Percentiles rank a stretch among this genome's conserved stretches.
phyloP scores from a whole-genome alignment of 441 rosid species.

The Melastoma candidum region DNA sequence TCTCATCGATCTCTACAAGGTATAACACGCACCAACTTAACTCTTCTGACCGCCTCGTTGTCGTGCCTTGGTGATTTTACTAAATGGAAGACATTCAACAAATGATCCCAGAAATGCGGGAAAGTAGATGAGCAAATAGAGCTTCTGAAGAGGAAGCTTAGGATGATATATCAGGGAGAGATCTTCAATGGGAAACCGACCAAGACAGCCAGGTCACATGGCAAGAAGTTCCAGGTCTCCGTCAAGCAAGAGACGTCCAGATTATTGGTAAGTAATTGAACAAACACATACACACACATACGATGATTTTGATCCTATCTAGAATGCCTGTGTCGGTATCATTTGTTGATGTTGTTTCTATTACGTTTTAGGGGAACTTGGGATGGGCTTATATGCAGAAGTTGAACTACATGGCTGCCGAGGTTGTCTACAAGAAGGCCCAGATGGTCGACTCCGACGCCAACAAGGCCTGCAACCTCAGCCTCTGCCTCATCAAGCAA shows the following conservation, averaged over 20 bases:
- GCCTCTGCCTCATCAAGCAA: constrained; percentile 54
- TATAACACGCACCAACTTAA: constrained; percentile 8
- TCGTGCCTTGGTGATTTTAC: too few relatives aligned
- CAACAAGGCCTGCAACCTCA: constrained; percentile 53
- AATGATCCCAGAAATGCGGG: constrained; percentile 46
- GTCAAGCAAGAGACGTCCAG: constrained; percentile 49
- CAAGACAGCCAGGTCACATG: constrained; percentile 57
- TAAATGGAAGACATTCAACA: too few relatives aligned
- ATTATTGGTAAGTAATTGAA: constrained; percentile 32
- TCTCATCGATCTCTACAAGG: constrained; percentile 68
- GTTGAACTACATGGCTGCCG: constrained; percentile 27
- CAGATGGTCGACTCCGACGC: constrained; percentile 52
- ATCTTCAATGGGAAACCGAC: constrained; percentile 63
- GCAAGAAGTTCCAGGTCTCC: constrained; percentile 59
- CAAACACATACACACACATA: too few relatives aligned
- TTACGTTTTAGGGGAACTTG: constrained; percentile 42
- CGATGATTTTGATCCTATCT: too few relatives aligned
- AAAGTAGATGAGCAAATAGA: constrained; percentile 54
- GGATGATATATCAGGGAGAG: constrained; percentile 55
- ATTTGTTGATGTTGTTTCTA: too few relatives aligned
- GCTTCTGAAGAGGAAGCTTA: constrained; percentile 46
- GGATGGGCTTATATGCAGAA: constrained; percentile 76
- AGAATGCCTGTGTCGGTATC: too few relatives aligned
- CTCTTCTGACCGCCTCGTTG: too few relatives aligned
- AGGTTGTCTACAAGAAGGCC: constrained; percentile 43